Evolutionary conservation across 2,329 filamentous ascomycete species (phyloP).

Genomic region (Calonectria henricotiae): DNA sequence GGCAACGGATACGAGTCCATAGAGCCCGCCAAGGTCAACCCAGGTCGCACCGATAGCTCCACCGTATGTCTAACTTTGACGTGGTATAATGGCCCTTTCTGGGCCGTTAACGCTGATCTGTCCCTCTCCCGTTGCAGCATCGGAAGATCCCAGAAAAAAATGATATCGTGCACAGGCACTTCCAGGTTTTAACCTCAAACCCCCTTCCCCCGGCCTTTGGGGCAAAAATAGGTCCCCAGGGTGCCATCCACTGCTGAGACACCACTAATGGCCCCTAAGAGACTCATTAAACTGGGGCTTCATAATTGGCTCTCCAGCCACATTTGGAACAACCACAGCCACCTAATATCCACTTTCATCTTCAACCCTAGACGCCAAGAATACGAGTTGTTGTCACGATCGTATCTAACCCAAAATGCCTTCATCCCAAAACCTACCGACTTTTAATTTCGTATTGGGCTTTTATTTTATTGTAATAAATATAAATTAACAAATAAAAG

Average conservation of each 20-base stretch:
- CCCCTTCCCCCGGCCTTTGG: slow-evolving; percentile 1
- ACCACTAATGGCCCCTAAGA: slow-evolving; percentile 19
- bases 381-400: no score
- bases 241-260: slow-evolving; percentile 19
- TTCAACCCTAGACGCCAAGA: slow-evolving; percentile 12
- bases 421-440: background rate
- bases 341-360: slow-evolving; percentile 9
- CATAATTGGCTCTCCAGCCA: slow-evolving; percentile 9
- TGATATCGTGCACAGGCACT: slow-evolving; percentile 14
- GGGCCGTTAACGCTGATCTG: background rate
- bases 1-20: slow-evolving; percentile 6
- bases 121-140: slow-evolving; percentile 7
- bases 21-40: slow-evolving; percentile 35
- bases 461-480: no score
- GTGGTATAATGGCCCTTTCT: background rate
- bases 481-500: no score
- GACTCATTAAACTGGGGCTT: slow-evolving; percentile 24
- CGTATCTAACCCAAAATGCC: background rate
- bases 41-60: slow-evolving; percentile 24
- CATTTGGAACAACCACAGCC: slow-evolving; percentile 18
- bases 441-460: no score
- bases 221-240: slow-evolving; percentile 17
- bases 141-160: slow-evolving; percentile 13
- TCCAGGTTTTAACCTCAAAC: slow-evolving; percentile 17
- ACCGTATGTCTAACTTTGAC: background rate